Percentiles rank a stretch among this genome's conserved stretches.
Conservation (phyloP, 2,329 filamentous ascomycete species). For the Cyclaneusma minus region DNA sequence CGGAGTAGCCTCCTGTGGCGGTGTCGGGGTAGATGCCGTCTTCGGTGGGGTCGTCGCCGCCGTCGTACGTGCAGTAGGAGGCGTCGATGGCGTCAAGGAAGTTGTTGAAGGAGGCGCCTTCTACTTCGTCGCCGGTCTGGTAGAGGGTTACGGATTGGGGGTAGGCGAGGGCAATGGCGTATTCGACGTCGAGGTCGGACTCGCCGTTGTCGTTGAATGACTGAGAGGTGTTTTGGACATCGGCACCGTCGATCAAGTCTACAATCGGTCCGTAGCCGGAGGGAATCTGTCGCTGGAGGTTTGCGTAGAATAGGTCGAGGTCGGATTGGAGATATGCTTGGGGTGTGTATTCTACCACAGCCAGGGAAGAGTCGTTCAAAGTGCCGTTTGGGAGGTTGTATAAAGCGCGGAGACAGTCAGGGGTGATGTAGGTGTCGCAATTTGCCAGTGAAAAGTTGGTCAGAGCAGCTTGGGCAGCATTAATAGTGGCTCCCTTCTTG, state of each 20-base stretch:
- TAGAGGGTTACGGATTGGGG: conserved; percentile 14
- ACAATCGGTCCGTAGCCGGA: conserved; percentile 8
- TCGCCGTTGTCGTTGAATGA: conserved; percentile 7
- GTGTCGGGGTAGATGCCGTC: conserved; percentile 28
- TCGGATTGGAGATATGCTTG: conserved; percentile 8
- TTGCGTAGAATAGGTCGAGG: conserved; percentile 6
- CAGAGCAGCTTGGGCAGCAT: too few relatives aligned
- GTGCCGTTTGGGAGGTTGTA: conserved; percentile 4
- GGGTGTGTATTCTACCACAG: conserved; percentile 8
- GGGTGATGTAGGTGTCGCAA: conserved; percentile 4
- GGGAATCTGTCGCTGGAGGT: conserved; percentile 7
- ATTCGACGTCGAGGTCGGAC: conserved; percentile 10
- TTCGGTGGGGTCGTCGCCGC: conserved; percentile 21
- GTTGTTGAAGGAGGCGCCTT: conserved; percentile 14
- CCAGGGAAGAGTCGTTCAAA: conserved; percentile 4
- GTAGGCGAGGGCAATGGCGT: conserved; percentile 9
- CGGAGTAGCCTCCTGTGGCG: conserved; percentile 22
- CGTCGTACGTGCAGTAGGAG: conserved; percentile 28
- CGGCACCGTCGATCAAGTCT: conserved; percentile 8
- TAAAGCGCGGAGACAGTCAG: conserved; percentile 3
- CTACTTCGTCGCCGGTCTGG: conserved; percentile 13
- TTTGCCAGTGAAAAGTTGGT: too few relatives aligned
- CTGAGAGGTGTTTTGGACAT: conserved; percentile 5
- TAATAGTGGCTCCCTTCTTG: too few relatives aligned
- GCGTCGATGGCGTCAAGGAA: conserved; percentile 15